Evolutionary conservation across 345 rosid species (phyloP), one percentile per base, ranked within the genome.

Genomic region (Rhizophora mangle): DNA sequence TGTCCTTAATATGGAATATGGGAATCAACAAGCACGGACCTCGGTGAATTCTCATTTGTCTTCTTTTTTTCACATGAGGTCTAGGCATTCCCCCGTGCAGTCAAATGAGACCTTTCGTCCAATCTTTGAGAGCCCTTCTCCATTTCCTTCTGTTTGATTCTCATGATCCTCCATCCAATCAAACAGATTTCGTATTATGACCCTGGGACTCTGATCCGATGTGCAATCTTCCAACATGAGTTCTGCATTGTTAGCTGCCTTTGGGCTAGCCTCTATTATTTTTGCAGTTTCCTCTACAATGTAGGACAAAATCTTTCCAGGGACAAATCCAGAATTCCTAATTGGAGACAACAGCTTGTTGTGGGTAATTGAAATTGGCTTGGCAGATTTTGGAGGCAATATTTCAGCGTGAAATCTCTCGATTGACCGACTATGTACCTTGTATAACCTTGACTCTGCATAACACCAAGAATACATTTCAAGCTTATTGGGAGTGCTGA

Each of bases 261-360:
- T 79, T 37, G 96, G 89, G 79, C 88, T 84, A 52, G 86, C 87
- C 52, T 85, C 90, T n/a, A 87, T 87, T 55, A 95, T 90, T 81
- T 83, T 88, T 60, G 96, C 83, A 75, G 96, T 89, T 20, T 86
- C 89, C 87, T 90, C 96, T 84, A 84, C 79, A 63, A 92, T 81
- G 74, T 85, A 83, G 70, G 82, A 77, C 27, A 80, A 83, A 74
- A 84, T 84, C 72, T 79, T 88, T 51, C 74, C 68, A 3, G 82
- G 85, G 60, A 75, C 63, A 68, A 86, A 83, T 43, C 89, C 89
- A 21, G 88, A 91, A 82, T 67, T 82, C 79, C 79, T 76, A 30
- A 95, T 78, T 63, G 99, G 96, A 70, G 99, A 95, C 65, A 95
- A 72, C 51, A 85, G 84, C 85, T 86, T 90, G 73, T 86, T 80